Base-by-base conservation (phyloP, 768 basidiomycete species). In the Psilocybe cubensis region DNA sequence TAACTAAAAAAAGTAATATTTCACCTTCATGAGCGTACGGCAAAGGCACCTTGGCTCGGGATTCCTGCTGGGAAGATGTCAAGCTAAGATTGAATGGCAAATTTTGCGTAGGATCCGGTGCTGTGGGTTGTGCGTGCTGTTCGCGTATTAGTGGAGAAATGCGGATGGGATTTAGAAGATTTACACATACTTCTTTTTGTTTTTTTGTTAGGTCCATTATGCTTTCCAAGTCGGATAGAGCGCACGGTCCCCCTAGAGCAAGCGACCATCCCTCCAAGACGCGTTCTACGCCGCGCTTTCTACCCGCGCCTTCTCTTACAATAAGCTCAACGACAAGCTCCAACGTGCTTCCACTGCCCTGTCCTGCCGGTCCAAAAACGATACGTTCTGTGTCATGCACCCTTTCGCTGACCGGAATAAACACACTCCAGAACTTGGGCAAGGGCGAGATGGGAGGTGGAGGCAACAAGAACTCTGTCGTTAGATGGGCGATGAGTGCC, bases 11-110 rank as follows among this genome's bases (percentile, higher is more conserved):
- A 4, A 4, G 41, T 25, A 35, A 33, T n/a, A 10, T n/a, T 31
- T 63, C 64, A 84, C 93, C 92, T 77, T 92, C 86, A 66, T 96
- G 94, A 2, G 82, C 91, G 67, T 97, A 99, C 2, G 96, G 96
- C 33, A 98, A 74, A 12, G 93, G 90, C 2, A 98, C 94, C 56
- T 84, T 81, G 1, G 92, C 87, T 50, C 93, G 82, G 20, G 89
- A 87, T 59, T 83, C 81, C 66, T 88, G 87, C 68, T 98, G 96
- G 21, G 89, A 83, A 14, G 83, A 78, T 8, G 94, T 98, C 52
- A 98, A 82, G 51, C 76, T 83, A 25, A 98, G 81, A 69, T 97
- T 97, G 79, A 98, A 98, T 0, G 94, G 81, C n/a, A 91, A 71
- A 62, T 85, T 81, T 52, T 86, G 81, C 2, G 85, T 86, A 2